phyloP scores from a whole-genome alignment of 257 asterid genomes.

The Scutellaria galericulata region DNA sequence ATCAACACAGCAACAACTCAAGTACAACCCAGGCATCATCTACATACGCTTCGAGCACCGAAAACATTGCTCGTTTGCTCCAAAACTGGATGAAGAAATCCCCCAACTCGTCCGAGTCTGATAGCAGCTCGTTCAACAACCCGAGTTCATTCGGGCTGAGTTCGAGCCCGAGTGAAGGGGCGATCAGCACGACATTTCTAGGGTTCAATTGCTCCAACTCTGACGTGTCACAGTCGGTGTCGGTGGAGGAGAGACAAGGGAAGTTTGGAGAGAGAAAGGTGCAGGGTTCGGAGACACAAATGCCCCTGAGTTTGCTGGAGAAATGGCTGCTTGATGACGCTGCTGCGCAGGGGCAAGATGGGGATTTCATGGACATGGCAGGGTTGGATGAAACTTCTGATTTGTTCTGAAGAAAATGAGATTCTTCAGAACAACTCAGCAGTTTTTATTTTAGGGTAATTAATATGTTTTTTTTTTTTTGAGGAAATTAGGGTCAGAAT shows the following conservation, averaged over 20 bases:
- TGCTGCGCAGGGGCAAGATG: constrained; percentile 62
- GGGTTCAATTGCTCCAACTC: constrained; percentile 43
- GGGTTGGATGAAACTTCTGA: constrained; percentile 62
- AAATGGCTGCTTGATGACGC: constrained; percentile 84
- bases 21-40: constrained; percentile 7
- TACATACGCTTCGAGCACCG: constrained; percentile 73
- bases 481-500: constrained; percentile 23
- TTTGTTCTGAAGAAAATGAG: constrained; percentile 59
- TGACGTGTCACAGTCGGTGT: constrained; percentile 37
- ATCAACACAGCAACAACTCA: neutral
- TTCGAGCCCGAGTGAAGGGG: constrained; percentile 61
- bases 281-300: constrained; percentile 37
- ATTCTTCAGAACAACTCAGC: constrained; percentile 48
- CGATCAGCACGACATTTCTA: constrained; percentile 39
- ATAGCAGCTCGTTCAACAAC: constrained; percentile 38
- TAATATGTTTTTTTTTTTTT: constrained; percentile 5
- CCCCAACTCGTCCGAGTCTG: constrained; percentile 37
- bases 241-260: constrained; percentile 35
- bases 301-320: constrained; percentile 75
- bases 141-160: constrained; percentile 37
- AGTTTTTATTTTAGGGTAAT: constrained; percentile 23
- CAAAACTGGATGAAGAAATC: constrained; percentile 69
- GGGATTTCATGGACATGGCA: constrained; percentile 63
- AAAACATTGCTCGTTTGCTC: constrained; percentile 78
- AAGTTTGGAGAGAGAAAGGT: constrained; percentile 25